Conservation (phyloP, 1,284 basidiomycete genomes). For the Heterobasidion occidentale region DNA sequence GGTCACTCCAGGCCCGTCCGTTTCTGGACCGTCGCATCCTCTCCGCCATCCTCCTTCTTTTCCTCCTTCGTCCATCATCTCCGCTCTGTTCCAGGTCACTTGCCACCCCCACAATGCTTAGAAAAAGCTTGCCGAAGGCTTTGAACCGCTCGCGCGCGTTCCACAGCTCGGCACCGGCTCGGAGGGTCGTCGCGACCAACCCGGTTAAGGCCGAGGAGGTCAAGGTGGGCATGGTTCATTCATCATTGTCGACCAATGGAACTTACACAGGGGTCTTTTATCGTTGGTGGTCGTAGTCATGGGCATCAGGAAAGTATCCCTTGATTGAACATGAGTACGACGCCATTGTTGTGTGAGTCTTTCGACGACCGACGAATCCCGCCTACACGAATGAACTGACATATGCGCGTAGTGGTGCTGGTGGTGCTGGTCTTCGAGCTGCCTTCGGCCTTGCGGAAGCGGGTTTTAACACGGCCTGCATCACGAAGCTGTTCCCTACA, state of each 20-base stretch:
- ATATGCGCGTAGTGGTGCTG: conserved; percentile 73
- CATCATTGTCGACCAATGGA: conserved; percentile 3
- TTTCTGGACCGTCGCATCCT: neutral
- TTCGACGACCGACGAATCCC: conserved; percentile 1
- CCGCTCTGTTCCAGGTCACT: neutral
- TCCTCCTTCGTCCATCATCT: conserved; percentile 2
- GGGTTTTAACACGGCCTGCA: conserved; percentile 97
- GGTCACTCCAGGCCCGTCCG: neutral
- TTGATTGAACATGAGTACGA: conserved; percentile 98
- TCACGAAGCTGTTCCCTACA: conserved; percentile 99
- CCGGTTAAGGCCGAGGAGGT: conserved; percentile 82
- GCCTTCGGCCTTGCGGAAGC: conserved; percentile 99
- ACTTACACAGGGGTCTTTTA: conserved; percentile 10
- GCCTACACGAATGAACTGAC: conserved; percentile 6
- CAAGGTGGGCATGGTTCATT: conserved; percentile 37
- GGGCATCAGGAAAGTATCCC: conserved; percentile 83
- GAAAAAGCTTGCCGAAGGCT: conserved; percentile 29
- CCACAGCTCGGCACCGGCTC: conserved; percentile 48
- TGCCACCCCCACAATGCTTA: conserved; percentile 20
- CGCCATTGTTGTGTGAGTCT: conserved; percentile 90
- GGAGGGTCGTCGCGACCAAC: conserved; percentile 65
- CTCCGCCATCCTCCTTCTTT: neutral
- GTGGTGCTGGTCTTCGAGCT: conserved; percentile 96
- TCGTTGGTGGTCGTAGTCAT: conserved; percentile 37
- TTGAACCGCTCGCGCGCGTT: conserved; percentile 46